Evolutionary conservation across 2,329 filamentous ascomycete genomes (phyloP).

Genomic region (Hypoxylon sp.): DNA sequence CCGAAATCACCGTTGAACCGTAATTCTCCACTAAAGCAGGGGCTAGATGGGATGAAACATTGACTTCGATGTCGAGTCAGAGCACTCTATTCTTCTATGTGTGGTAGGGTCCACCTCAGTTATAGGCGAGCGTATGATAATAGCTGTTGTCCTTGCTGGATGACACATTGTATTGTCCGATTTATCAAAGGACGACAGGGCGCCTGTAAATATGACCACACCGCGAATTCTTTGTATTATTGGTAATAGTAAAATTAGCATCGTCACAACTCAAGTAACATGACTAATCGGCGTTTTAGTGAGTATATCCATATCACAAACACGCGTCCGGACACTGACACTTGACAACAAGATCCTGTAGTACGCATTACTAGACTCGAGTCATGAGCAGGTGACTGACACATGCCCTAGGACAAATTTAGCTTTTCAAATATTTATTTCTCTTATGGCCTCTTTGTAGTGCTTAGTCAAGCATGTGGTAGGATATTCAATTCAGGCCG

Average conservation of each 20-base stretch:
- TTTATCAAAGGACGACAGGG: not conserved
- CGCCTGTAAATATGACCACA: not conserved
- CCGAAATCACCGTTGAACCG: not conserved
- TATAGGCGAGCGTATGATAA: not conserved
- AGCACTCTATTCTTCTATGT: not conserved
- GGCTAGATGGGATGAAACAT: not conserved
- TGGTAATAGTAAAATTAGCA: not conserved
- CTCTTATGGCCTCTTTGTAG: not conserved
- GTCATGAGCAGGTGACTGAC: not conserved
- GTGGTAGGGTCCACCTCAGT: not conserved
- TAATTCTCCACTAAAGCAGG: not conserved
- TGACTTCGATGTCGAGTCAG: not conserved
- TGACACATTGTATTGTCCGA: not conserved
- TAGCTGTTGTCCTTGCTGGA: not conserved
- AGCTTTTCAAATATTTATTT: not conserved
- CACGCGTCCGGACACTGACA: not conserved
- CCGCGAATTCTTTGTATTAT: not conserved
- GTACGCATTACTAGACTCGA: not conserved
- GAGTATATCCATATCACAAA: not conserved
- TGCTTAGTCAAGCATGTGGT: not conserved
- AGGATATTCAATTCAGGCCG: not conserved
- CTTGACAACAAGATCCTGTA: not conserved
- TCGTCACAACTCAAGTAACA: not conserved
- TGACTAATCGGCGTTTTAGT: not conserved
- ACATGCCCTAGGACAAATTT: not conserved